Conservation (phyloP, 306 rosid species). For the Prunus dulcis region DNA sequence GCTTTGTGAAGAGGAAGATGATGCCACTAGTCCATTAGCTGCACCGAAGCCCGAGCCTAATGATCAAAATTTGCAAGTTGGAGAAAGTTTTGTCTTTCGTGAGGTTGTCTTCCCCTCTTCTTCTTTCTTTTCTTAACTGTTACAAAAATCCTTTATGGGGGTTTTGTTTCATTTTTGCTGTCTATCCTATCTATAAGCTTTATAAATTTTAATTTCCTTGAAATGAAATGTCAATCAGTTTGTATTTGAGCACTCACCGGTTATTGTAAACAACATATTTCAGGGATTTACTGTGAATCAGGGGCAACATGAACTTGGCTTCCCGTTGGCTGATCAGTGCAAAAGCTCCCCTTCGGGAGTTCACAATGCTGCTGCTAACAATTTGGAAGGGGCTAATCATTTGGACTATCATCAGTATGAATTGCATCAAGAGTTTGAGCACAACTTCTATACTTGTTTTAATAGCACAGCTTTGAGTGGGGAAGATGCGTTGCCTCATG, state of each 20-base stretch:
- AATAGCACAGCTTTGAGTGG: constrained; percentile 45
- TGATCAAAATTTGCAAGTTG: constrained; percentile 59
- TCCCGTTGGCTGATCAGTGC: constrained; percentile 62
- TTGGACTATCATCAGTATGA: constrained; percentile 76
- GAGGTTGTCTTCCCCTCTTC: constrained; percentile 49
- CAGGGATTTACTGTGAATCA: constrained; percentile 55
- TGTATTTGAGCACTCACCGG: constrained; percentile 19
- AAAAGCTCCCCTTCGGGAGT: constrained; percentile 59
- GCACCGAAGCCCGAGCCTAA: constrained; percentile 84
- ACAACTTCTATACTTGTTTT: constrained; percentile 51
- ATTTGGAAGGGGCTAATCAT: constrained; percentile 58
- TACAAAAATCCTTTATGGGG: background rate
- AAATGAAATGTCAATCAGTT: constrained; percentile 9
- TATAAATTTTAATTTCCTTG: background rate
- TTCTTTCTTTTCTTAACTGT: constrained; percentile 7
- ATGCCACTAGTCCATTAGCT: constrained; percentile 91
- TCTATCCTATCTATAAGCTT: background rate
- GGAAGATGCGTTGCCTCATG: constrained; percentile 61
- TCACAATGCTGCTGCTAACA: constrained; percentile 46
- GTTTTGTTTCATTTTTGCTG: background rate
- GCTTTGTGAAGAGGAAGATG: constrained; percentile 98
- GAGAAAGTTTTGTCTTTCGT: constrained; percentile 50
- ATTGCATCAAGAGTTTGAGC: constrained; percentile 53
- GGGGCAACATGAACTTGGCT: constrained; percentile 63
- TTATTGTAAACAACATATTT: constrained; percentile 31